Conservation (phyloP, 768 basidiomycete genomes). For the Mycena haematopus region DNA sequence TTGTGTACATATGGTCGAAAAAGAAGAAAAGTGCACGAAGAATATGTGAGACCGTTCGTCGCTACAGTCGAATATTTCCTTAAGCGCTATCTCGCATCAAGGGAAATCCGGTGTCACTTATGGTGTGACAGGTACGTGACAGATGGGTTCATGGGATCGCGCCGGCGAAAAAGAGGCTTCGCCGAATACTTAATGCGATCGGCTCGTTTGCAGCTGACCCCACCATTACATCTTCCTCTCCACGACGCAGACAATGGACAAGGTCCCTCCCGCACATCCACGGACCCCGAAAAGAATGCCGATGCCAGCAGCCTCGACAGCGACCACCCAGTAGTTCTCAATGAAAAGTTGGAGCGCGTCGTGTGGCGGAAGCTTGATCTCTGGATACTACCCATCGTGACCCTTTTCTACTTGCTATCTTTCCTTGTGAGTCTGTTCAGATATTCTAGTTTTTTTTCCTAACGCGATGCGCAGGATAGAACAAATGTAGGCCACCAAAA, state of each 20-base stretch:
- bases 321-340: constrained; percentile 29
- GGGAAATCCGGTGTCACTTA: no score
- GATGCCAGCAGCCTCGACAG: constrained; percentile 35
- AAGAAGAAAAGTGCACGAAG: no score
- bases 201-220: constrained; percentile 5
- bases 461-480: constrained; percentile 45
- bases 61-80: no score
- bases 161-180: not conserved
- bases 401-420: constrained; percentile 59
- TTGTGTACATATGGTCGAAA: no score
- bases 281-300: constrained; percentile 40
- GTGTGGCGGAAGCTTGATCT: constrained; percentile 59
- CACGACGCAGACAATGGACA: constrained; percentile 31
- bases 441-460: not conserved
- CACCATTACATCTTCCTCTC: constrained; percentile 11
- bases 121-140: constrained; percentile 8
- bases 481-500: constrained; percentile 41
- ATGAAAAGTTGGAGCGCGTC: constrained; percentile 43
- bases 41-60: no score
- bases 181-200: constrained; percentile 12
- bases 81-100: no score
- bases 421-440: constrained; percentile 51
- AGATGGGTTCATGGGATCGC: constrained; percentile 5
- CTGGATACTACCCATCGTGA: constrained; percentile 54
- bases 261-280: constrained; percentile 32